Base-by-base conservation (phyloP, 1,284 basidiomycete species). In the Naganishia cerealis region DNA sequence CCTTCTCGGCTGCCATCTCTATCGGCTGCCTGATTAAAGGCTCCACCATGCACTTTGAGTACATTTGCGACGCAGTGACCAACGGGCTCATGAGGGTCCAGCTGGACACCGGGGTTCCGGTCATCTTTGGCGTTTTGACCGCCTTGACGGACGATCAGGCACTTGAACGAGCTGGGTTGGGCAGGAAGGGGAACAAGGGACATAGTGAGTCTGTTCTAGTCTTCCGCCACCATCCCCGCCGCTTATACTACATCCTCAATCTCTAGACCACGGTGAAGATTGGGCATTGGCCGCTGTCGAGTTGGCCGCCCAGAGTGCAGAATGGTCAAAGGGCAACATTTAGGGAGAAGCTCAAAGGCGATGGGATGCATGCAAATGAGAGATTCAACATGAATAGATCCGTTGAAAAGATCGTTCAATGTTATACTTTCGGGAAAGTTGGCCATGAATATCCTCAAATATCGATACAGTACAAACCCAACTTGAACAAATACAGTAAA, bases 11-110 rank as follows among this genome's bases (percentile, higher is more conserved):
- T 13, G 88, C 97, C 72, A 95, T 99, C 77, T 92, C 94, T 48
- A 93, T 99, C 75, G 95, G 95, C 12, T 92, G 94, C 55, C 88
- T 99, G 77, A 97, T 99, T 86, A 99, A 99, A 81, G 95, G 94
- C 67, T 85, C 87, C 3, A 96, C 94, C 16, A 95, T 95, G 92
- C 94, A 97, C 82, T 97, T 96, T 79, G 94, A 97, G 81, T 99
- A 99, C 84, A 99, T 99, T 80, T 92, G 87, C 78, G 94, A 98
- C 74, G 86, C 88, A 67, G 92, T 96, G 69, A 89, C 91, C 54
- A 89, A 95, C 75, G 94, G 89, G 46, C 84, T 99, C 73, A 99
- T 98, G 95, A 87, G 87, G 72, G 86, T 97, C 33, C 92, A 94
- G 78, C 83, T 98, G 73, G 94, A 99, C 80, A 89, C 90, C 1